Evolutionary conservation across 1,284 basidiomycete species (phyloP).

Genomic region (Ustilago xerochloae): DNA sequence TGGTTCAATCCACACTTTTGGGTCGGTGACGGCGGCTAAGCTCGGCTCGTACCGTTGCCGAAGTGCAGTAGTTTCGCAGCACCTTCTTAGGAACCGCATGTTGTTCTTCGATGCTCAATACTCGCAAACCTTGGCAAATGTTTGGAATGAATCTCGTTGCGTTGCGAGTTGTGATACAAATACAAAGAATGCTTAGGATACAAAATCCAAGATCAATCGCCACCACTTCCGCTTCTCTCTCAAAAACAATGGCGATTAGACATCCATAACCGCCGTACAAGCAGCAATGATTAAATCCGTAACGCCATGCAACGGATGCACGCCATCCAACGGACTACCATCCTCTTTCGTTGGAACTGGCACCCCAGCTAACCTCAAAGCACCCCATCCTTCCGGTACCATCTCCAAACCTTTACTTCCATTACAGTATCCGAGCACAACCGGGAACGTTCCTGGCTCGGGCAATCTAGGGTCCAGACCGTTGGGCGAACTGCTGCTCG

Average conservation of each 20-base stretch:
- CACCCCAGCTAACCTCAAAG: conserved; percentile 29
- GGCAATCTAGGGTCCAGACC: conserved; percentile 36
- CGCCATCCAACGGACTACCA: conserved; percentile 11
- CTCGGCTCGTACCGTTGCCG: too few species aligned
- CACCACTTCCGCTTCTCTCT: background rate
- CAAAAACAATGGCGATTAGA: conserved; percentile 22
- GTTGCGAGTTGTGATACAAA: background rate
- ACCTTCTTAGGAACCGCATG: too few species aligned
- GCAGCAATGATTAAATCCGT: conserved; percentile 50
- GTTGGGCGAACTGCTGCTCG: background rate
- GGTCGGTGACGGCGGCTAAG: too few species aligned
- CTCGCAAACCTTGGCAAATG: too few species aligned
- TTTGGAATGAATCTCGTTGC: too few species aligned
- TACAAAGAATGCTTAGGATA: background rate
- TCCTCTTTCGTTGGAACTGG: conserved; percentile 14
- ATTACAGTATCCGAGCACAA: conserved; percentile 55
- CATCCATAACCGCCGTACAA: conserved; percentile 51
- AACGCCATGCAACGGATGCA: conserved; percentile 40
- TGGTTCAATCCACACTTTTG: too few species aligned
- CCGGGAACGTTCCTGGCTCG: conserved; percentile 46
- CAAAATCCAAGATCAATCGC: background rate
- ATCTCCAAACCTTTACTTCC: conserved; percentile 37
- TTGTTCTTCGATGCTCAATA: too few species aligned
- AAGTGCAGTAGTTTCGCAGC: too few species aligned
- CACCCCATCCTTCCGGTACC: conserved; percentile 53